phyloP scores from a whole-genome alignment of 805 yeast species.

The Candida pini region DNA sequence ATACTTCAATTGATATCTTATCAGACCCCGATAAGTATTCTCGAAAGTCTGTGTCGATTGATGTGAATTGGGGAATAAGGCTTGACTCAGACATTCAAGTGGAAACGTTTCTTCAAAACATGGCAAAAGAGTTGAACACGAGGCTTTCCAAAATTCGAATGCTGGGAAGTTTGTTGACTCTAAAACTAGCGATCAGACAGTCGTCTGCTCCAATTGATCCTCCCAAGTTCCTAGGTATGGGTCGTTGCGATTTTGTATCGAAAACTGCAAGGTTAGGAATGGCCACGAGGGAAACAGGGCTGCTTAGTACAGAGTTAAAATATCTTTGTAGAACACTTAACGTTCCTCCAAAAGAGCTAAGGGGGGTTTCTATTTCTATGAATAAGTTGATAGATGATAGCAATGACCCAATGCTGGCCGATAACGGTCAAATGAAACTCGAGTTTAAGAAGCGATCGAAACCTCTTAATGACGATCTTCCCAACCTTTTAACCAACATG shows the following conservation, averaged over 20 bases:
- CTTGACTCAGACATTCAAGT: slow-evolving; percentile 57
- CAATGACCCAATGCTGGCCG: slow-evolving; percentile 11
- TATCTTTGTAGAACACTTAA: slow-evolving; percentile 49
- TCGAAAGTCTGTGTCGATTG: slow-evolving; percentile 78
- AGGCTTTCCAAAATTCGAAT: slow-evolving; percentile 44
- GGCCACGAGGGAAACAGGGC: slow-evolving; percentile 54
- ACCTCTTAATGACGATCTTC: neutral
- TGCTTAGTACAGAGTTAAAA: slow-evolving; percentile 55
- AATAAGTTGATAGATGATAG: slow-evolving; percentile 44
- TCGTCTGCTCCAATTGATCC: slow-evolving; percentile 68
- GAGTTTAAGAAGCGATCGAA: slow-evolving; percentile 23
- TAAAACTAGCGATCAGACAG: slow-evolving; percentile 63
- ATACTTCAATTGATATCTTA: slow-evolving; percentile 50
- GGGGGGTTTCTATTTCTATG: slow-evolving; percentile 77
- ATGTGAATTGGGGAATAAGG: slow-evolving; percentile 87
- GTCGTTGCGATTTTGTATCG: slow-evolving; percentile 61
- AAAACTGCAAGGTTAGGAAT: slow-evolving; percentile 56
- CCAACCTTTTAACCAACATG: neutral
- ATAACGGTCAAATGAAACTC: slow-evolving; percentile 28
- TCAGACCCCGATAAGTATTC: slow-evolving; percentile 43
- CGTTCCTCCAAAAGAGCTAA: slow-evolving; percentile 52
- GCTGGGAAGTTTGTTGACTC: slow-evolving; percentile 51
- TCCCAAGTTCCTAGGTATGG: slow-evolving; percentile 80
- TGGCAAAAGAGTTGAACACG: slow-evolving; percentile 53
- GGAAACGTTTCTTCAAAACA: slow-evolving; percentile 52